Conservation (phyloP, 2,329 filamentous ascomycete genomes). For the Penicillium sp. region DNA sequence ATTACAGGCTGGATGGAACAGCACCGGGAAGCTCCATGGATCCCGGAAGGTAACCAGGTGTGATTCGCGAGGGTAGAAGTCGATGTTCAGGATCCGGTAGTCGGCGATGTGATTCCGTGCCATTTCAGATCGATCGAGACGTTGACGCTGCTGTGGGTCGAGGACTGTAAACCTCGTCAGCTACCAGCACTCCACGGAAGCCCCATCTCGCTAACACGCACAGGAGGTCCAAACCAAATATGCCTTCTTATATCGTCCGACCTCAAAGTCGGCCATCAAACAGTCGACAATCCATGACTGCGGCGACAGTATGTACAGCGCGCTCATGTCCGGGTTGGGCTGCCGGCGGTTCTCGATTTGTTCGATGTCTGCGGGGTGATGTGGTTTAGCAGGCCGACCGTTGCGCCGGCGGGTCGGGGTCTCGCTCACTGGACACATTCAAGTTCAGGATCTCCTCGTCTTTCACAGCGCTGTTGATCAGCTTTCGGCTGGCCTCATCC, state of each 20-base stretch:
- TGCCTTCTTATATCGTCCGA: constrained; percentile 76
- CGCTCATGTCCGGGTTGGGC: constrained; percentile 87
- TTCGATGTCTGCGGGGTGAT: constrained; percentile 72
- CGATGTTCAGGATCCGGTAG: constrained; percentile 81
- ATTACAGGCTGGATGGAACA: constrained; percentile 92
- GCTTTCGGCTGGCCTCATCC: constrained; percentile 80
- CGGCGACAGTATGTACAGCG: constrained; percentile 88
- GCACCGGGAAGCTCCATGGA: constrained; percentile 90
- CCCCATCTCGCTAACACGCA: constrained; percentile 44
- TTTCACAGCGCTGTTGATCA: constrained; percentile 88
- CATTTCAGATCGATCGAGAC: constrained; percentile 73
- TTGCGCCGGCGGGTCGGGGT: background rate
- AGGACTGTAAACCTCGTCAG: constrained; percentile 60
- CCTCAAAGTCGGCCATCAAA: constrained; percentile 88
- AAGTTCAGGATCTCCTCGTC: constrained; percentile 97
- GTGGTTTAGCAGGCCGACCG: constrained; percentile 21
- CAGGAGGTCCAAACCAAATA: constrained; percentile 85
- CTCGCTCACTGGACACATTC: constrained; percentile 84
- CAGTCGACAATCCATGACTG: constrained; percentile 90
- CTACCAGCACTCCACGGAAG: constrained; percentile 13
- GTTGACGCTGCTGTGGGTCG: constrained; percentile 71
- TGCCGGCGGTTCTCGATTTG: constrained; percentile 85
- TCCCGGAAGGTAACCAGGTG: constrained; percentile 90
- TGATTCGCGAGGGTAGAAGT: constrained; percentile 90
- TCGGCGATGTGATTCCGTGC: constrained; percentile 77